Base-by-base conservation (phyloP, 495 filamentous ascomycete species). In the Oleoguttula mirabilis region DNA sequence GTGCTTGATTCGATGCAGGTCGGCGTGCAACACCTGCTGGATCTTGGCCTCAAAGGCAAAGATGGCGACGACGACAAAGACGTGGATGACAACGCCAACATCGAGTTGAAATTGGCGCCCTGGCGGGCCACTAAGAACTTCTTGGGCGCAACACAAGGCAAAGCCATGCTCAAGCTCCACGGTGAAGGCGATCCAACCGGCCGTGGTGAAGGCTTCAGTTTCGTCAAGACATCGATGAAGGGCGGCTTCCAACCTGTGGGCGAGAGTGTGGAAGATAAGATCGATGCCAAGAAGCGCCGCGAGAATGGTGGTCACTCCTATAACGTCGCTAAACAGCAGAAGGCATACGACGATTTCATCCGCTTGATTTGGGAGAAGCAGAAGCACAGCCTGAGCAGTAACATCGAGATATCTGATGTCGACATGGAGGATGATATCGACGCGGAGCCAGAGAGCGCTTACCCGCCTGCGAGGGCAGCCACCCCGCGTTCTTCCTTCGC, bases 151-250 rank as follows among this genome's bases (percentile, higher is more conserved):
- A 88, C 86, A 20, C 76, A 86, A 51, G 84, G 86, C 21, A 99
- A 99, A 59, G 90, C 90, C 7, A 99, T 99, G 90, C 72, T 99
- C 33, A 76, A 82, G 44, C 75, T 99, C 8, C 84, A 95, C 52
- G 90, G 90, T 14, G 80, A 88, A 48, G 90, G 92, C 22, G 90
- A 99, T 56, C 90, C 90, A n/a, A 90, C 87, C 6, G 84, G 87
- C 10, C 82, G 84, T 50, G 90, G 90, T 2, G 78, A 93, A 42
- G 90, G 84, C 2, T 88, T 95, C 66, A 94, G 80, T 58, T 94
- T 95, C 59, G 80, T 99, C 51, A 83, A 87, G 54, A 94, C 85
- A 0, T 92, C 84, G 10, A 99, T 99, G 90, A 99, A 99, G 60
- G 90, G 90, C 34, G 90, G 90, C 2, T 99, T 90, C 64, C 84